Evolutionary conservation across 768 basidiomycete genomes (phyloP).

Genomic region (Tephrocybe sp.): DNA sequence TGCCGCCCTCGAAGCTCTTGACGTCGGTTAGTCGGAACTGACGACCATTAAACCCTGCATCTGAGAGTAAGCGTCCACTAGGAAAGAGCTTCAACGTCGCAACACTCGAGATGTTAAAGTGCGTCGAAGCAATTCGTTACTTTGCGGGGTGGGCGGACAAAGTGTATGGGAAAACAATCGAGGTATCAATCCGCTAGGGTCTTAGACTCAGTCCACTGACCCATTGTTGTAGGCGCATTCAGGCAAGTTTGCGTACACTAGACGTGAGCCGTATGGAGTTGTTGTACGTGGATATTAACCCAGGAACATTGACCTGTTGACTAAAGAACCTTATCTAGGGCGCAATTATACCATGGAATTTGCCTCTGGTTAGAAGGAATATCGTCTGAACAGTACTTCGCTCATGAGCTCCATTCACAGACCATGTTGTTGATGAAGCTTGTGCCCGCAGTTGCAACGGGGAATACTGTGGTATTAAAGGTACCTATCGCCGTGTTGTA

Average conservation of each 20-base stretch:
- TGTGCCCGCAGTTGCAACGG: conserved; percentile 33
- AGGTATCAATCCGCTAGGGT: conserved; percentile 28
- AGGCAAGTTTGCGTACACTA: conserved; percentile 24
- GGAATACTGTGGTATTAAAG: conserved; percentile 60
- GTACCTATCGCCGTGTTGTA: conserved; percentile 7
- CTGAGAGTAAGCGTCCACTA: conserved; percentile 17
- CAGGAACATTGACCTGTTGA: background rate
- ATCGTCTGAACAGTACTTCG: background rate
- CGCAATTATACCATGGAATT: conserved; percentile 56
- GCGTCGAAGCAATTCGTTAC: conserved; percentile 60
- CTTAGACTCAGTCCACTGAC: conserved; percentile 22
- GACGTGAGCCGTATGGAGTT: conserved; percentile 56
- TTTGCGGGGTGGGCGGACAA: conserved; percentile 94
- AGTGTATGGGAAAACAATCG: conserved; percentile 70
- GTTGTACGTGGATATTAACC: conserved; percentile 11
- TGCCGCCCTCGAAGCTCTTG: conserved; percentile 22
- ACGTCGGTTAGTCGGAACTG: conserved; percentile 20
- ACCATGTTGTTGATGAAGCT: conserved; percentile 25
- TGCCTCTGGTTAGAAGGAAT: conserved; percentile 22
- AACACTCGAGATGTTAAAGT: conserved; percentile 45
- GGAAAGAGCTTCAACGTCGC: conserved; percentile 50
- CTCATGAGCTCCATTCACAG: conserved; percentile 1
- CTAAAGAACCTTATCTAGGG: conserved; percentile 29
- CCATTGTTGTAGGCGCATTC: no score
- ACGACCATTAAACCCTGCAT: background rate